Evolutionary conservation across 164 flowering plant species (phyloP), one percentile per base, ranked within the genome.

Genomic region (Akebia trifoliata): DNA sequence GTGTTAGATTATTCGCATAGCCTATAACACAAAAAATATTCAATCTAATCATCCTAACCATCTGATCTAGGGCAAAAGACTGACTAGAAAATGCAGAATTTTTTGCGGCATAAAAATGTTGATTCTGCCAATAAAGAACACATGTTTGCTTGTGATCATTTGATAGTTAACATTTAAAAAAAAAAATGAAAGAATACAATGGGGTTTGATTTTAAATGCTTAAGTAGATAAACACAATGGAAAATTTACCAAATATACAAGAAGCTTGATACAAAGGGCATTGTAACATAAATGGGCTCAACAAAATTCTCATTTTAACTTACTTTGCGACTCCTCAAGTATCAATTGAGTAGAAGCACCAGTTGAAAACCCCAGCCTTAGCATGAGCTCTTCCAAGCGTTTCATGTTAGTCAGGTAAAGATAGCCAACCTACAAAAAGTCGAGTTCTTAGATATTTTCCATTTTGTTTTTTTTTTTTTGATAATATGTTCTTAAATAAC

Each of bases 311-410:
- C 40, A 44, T 26, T 60, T 29, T 56, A 29, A 67, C 74, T 73
- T 62, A 63, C 78, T 56, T 26, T 64, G 55, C 55, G 42, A 46
- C 57, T 69, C 74, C 49, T 75, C 68, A 43, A 73, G 22, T 50
- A 78, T 64, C 48, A 52, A 28, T 47, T 69, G 69, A 18, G 56
- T 60, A 9, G 93, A 87, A 58, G 69, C 67, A 65, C 77, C 90
- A 8, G 74, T 68, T 2, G 82, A 75, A 68, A 91, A 91, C 56
- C 97, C 96, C 56, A 91, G 59, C 60, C 77, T 86, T 22, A 31
- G 54, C 96, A 91, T 91, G 60, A 87, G 32, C 45, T 83, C 83
- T 24, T 91, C 92, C 72, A 91, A 62, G 22, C 97, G 83, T 11
- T 78, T 72, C 35, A 43, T 67, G 60, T 91, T 70, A 34, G 86